These are phyloP conservation scores for Trametes meyenii DNA, from an alignment of 768 basidiomycete genomes.

Conservation along the genomic window DNA sequence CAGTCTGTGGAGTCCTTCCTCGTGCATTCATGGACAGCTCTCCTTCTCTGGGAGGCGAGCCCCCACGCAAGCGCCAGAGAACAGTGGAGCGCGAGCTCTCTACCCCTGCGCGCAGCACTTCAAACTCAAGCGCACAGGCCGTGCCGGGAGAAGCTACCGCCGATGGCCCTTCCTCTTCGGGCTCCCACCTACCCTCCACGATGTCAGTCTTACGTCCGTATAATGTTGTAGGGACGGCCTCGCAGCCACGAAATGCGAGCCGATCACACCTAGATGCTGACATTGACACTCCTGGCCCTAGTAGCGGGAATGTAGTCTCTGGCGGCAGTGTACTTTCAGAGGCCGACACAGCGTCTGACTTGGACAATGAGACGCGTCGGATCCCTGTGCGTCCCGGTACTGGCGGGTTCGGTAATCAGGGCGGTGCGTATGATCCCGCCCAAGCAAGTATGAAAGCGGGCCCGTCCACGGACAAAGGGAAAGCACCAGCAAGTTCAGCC, in stretches of 20 bases:
- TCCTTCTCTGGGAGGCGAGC: neutral
- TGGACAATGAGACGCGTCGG: conserved; percentile 8
- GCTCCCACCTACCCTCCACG: neutral
- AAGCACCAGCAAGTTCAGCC: neutral
- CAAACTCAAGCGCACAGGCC: neutral
- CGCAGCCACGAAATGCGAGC: neutral
- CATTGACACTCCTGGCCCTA: neutral
- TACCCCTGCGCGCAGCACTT: neutral
- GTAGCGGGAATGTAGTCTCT: neutral
- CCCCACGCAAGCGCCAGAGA: conserved; percentile 26
- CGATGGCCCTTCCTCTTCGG: conserved; percentile 4
- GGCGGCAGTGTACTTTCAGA: neutral
- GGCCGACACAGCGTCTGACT: neutral
- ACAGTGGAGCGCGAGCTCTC: conserved; percentile 1
- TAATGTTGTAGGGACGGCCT: neutral
- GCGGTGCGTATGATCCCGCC: neutral
- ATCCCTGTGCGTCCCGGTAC: conserved; percentile 1
- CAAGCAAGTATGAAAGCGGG: conserved; percentile 4
- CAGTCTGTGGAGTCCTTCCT: neutral
- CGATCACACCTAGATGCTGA: neutral
- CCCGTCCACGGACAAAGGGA: neutral
- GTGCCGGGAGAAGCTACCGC: neutral
- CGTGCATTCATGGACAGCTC: neutral
- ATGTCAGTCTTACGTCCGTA: neutral
- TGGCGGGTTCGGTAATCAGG: neutral